phyloP scores from a whole-genome alignment of 1,284 basidiomycete species.

The Apiotrichum veenhuisii region DNA sequence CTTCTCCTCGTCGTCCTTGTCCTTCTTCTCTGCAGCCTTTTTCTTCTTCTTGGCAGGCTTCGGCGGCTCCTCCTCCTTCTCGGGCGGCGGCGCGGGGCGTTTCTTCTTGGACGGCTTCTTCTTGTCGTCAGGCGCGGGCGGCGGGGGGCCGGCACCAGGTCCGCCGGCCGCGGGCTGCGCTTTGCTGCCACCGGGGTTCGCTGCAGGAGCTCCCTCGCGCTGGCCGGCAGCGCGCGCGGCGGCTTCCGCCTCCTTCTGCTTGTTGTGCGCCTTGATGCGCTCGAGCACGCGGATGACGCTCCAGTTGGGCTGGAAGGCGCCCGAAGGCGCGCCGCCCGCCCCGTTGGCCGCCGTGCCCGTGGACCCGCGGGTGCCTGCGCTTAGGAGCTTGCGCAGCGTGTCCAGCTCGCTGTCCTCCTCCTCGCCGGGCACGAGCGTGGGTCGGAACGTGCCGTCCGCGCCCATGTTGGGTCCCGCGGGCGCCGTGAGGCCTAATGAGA shows the following conservation, averaged over 20 bases:
- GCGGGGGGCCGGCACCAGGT: neutral
- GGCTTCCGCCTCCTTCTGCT: constrained; percentile 16
- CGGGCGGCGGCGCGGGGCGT: neutral
- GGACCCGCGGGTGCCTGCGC: constrained; percentile 31
- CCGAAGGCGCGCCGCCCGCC: constrained; percentile 3
- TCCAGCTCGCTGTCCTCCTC: constrained; percentile 29
- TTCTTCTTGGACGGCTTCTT: constrained; percentile 16
- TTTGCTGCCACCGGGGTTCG: neutral
- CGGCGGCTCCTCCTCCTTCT: constrained; percentile 9
- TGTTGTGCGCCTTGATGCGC: constrained; percentile 18
- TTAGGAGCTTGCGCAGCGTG: constrained; percentile 34
- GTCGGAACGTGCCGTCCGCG: constrained; percentile 35
- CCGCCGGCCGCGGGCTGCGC: neutral
- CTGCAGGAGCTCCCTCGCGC: neutral
- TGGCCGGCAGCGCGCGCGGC: constrained; percentile 12
- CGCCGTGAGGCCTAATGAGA: constrained; percentile 42
- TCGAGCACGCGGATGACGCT: constrained; percentile 36
- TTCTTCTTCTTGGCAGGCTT: constrained; percentile 9
- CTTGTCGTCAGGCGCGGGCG: constrained; percentile 4
- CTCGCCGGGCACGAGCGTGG: constrained; percentile 8
- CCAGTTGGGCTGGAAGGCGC: constrained; percentile 41
- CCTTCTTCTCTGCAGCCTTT: constrained; percentile 8
- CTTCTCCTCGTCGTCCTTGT: constrained; percentile 1
- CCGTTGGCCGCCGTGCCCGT: no score
- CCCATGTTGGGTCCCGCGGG: constrained; percentile 39